phyloP scores from a whole-genome alignment of 2,329 filamentous ascomycete species.

The Fusarium sp. region DNA sequence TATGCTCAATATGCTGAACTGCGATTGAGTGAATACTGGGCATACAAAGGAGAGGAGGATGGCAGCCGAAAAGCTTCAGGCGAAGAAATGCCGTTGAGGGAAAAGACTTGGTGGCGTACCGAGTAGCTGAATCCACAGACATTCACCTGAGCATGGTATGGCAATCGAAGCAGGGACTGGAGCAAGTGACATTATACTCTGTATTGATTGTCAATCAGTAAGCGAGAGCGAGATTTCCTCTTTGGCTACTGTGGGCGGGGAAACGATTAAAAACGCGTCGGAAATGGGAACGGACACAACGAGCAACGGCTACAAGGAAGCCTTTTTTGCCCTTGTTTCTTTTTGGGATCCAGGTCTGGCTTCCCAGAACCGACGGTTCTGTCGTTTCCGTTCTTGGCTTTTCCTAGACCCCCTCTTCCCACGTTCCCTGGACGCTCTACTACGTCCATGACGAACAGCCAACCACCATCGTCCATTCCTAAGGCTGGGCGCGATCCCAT shows the following conservation, averaged over 20 bases:
- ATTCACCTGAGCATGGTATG: neutral
- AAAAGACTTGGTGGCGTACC: conserved; percentile 76
- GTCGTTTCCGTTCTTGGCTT: conserved; percentile 14
- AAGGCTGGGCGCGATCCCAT: neutral
- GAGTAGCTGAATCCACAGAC: conserved; percentile 21
- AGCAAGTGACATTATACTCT: conserved; percentile 11
- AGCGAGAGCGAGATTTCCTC: conserved; percentile 8
- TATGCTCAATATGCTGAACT: conserved; percentile 91
- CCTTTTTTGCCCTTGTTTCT: conserved; percentile 3
- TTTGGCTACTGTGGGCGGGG: conserved; percentile 10
- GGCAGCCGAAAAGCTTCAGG: conserved; percentile 64
- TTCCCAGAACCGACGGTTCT: conserved; percentile 24
- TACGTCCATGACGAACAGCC: neutral
- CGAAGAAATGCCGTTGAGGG: conserved; percentile 77
- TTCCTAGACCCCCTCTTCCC: neutral
- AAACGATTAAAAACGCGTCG: conserved; percentile 9
- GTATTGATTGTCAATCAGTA: conserved; percentile 6
- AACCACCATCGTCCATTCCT: neutral
- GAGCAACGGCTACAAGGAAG: conserved; percentile 29
- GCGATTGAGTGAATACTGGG: conserved; percentile 90
- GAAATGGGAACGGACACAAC: conserved; percentile 26
- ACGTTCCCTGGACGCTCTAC: neutral
- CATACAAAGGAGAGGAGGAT: conserved; percentile 81
- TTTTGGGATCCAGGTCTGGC: conserved; percentile 16
- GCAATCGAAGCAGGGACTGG: conserved; percentile 10